Conservation (phyloP, 768 basidiomycete species). For the Podaxis sp. region DNA sequence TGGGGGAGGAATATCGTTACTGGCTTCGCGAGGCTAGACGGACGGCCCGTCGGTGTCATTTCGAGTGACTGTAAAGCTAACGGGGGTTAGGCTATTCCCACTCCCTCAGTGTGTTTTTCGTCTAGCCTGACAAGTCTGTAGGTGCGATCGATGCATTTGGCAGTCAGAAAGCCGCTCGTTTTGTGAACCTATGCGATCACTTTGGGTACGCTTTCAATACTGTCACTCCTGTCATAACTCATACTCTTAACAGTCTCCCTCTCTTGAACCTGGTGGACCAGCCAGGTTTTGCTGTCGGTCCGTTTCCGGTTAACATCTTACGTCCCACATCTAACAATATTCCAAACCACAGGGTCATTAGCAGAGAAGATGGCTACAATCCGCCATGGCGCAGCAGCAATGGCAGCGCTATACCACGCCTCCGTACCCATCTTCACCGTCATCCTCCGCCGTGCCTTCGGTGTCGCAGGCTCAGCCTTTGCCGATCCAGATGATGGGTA, state of each 20-base stretch:
- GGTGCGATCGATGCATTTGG: constrained; percentile 39
- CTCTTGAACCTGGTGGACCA: constrained; percentile 40
- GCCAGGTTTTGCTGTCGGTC: constrained; percentile 39
- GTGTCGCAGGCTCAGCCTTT: constrained; percentile 38
- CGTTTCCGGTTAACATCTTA: constrained; percentile 1
- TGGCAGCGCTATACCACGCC: constrained; percentile 36
- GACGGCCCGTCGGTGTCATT: constrained; percentile 33
- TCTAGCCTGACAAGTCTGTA: constrained; percentile 9
- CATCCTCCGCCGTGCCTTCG: constrained; percentile 36
- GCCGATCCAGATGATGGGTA: constrained; percentile 34
- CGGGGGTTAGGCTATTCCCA: constrained; percentile 27
- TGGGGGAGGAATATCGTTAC: constrained; percentile 38
- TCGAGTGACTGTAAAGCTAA: constrained; percentile 38
- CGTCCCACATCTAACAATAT: neutral
- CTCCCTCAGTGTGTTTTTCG: neutral
- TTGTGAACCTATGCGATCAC: constrained; percentile 37
- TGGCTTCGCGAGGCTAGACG: constrained; percentile 36
- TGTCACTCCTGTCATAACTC: neutral
- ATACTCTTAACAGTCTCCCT: constrained; percentile 25
- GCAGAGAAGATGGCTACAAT: constrained; percentile 39
- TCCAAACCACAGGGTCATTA: constrained; percentile 25
- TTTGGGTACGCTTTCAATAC: constrained; percentile 28
- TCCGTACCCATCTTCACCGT: constrained; percentile 36
- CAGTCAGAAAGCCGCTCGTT: constrained; percentile 37
- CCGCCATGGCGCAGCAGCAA: constrained; percentile 35